Evolutionary conservation across 805 yeast species (phyloP).

Genomic region (Candida sanyiensis): DNA sequence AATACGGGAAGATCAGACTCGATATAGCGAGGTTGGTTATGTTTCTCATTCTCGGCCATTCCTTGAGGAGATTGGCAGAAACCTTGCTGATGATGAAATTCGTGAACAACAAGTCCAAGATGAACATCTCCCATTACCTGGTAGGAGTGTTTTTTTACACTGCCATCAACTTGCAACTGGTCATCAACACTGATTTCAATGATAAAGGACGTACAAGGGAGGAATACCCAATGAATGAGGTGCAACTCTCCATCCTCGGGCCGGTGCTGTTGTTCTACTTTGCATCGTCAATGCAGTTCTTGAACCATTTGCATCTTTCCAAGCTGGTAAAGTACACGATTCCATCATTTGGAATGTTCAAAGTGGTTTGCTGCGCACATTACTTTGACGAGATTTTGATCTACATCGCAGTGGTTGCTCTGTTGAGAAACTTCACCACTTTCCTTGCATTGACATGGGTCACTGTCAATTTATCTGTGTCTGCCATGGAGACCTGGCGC

Average conservation of each 20-base stretch:
- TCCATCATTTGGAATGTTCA: constrained; percentile 49
- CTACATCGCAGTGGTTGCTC: constrained; percentile 34
- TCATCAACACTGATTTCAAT: constrained; percentile 24
- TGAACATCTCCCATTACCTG: constrained; percentile 61
- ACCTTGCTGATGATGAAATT: constrained; percentile 45
- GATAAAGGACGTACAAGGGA: background rate
- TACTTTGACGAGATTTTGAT: constrained; percentile 61
- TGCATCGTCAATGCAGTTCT: constrained; percentile 41
- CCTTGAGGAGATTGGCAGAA: constrained; percentile 50
- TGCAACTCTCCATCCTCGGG: constrained; percentile 7
- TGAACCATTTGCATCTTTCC: constrained; percentile 23
- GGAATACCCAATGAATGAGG: constrained; percentile 4
- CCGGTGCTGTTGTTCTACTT: constrained; percentile 19
- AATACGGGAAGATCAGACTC: constrained; percentile 21
- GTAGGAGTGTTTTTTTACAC: constrained; percentile 60
- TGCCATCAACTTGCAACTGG: constrained; percentile 37
- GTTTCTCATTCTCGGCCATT: constrained; percentile 40
- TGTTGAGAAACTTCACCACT: constrained; percentile 18
- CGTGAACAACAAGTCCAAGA: constrained; percentile 38
- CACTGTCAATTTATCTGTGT: constrained; percentile 43
- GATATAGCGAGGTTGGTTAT: constrained; percentile 18
- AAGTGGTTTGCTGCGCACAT: constrained; percentile 56
- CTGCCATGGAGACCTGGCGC: constrained; percentile 46
- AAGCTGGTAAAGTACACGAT: constrained; percentile 34
- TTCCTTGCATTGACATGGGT: constrained; percentile 27